Evolutionary conservation across 139 green algal genomes (phyloP).

Genomic region (Dunaliella sp.): DNA sequence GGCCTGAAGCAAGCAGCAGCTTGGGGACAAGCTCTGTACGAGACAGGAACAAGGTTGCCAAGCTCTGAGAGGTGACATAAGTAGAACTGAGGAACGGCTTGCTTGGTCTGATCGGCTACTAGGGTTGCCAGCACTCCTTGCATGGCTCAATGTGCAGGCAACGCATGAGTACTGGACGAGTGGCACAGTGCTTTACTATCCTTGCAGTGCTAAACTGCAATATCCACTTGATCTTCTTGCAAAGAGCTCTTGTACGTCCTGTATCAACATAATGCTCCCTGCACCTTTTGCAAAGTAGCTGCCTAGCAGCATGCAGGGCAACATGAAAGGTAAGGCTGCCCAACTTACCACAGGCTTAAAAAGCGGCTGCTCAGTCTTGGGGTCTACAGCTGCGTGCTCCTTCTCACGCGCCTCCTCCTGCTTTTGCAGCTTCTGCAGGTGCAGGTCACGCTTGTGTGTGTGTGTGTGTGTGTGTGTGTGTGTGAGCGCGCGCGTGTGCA

Average conservation of each 20-base stretch:
- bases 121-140: background rate
- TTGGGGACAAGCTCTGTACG: background rate
- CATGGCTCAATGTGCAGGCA: too few species aligned
- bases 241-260: background rate
- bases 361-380: conserved; percentile 57
- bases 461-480: too few species aligned
- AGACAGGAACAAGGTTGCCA: too few species aligned
- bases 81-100: too few species aligned
- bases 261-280: background rate
- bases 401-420: conserved; percentile 45
- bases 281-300: background rate
- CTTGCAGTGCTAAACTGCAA: too few species aligned
- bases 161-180: too few species aligned
- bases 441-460: too few species aligned
- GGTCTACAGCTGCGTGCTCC: conserved; percentile 49
- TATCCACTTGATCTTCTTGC: too few species aligned
- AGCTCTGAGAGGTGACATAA: too few species aligned
- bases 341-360: conserved; percentile 68
- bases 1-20: background rate
- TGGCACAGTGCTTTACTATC: too few species aligned
- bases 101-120: too few species aligned
- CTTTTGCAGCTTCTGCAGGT: conserved; percentile 43
- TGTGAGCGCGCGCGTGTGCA: too few species aligned
- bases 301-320: background rate
- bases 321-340: conserved; percentile 24